Conservation (phyloP, 2,329 filamentous ascomycete species). For the Epichloe gansuensis region DNA sequence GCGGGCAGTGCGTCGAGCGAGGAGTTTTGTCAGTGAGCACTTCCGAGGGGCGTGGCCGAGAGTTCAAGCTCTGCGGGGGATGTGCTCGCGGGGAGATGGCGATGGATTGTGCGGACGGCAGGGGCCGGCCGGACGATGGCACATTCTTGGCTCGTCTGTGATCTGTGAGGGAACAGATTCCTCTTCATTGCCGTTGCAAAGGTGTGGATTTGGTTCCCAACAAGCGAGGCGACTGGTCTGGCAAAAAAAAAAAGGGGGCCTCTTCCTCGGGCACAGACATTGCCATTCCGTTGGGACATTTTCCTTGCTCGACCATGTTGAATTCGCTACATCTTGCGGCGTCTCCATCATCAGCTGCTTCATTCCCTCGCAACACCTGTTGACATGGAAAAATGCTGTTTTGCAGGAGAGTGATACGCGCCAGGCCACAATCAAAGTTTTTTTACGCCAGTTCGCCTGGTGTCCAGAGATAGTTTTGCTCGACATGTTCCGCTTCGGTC, state of each 20-base stretch:
- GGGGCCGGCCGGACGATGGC: not conserved
- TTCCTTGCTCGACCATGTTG: too few relatives aligned
- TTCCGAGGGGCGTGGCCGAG: not conserved
- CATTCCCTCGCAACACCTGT: not conserved
- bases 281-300: too few relatives aligned
- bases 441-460: slow-evolving; percentile 30
- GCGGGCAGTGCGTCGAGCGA: not conserved
- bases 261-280: too few relatives aligned
- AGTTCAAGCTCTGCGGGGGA: not conserved
- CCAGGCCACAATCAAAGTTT: slow-evolving; percentile 28
- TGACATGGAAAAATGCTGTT: slow-evolving; percentile 22
- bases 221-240: too few relatives aligned
- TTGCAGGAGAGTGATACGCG: slow-evolving; percentile 16
- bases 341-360: not conserved
- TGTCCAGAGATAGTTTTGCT: slow-evolving; percentile 36
- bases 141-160: not conserved
- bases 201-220: too few relatives aligned
- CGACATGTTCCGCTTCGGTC: slow-evolving; percentile 30
- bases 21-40: not conserved
- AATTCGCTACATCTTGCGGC: too few relatives aligned
- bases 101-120: not conserved
- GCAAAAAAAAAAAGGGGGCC: too few relatives aligned
- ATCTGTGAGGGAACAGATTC: not conserved
- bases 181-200: too few relatives aligned
- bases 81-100: not conserved